Evolutionary conservation across 345 rosid species (phyloP).

Genomic region (Iberis pinnata): DNA sequence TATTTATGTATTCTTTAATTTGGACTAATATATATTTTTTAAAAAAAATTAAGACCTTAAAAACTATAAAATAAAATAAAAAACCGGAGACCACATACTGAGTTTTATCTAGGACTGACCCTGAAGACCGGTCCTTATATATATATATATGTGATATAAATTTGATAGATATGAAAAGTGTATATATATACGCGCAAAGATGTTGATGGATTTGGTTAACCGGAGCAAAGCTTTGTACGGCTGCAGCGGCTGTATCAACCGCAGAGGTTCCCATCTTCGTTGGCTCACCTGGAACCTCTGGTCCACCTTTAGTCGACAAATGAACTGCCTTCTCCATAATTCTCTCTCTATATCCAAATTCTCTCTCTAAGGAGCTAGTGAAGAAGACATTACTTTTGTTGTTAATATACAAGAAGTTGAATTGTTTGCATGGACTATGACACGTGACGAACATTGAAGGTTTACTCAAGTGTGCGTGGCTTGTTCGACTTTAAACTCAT

Average conservation of each 20-base stretch:
- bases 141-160: too few relatives aligned
- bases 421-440: slow-evolving; percentile 15
- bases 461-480: slow-evolving; percentile 24
- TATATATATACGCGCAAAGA: slow-evolving; percentile 88
- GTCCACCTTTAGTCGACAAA: slow-evolving; percentile 31
- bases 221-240: slow-evolving; percentile 58
- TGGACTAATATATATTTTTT: too few relatives aligned
- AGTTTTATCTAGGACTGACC: too few relatives aligned
- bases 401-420: background rate
- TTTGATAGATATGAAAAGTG: too few relatives aligned
- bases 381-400: background rate
- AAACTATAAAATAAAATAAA: too few relatives aligned
- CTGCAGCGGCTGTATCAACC: slow-evolving; percentile 55
- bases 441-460: slow-evolving; percentile 12
- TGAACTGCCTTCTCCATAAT: slow-evolving; percentile 23
- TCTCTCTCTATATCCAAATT: background rate
- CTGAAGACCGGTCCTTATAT: too few relatives aligned
- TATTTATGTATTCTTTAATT: too few relatives aligned
- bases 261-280: slow-evolving; percentile 41
- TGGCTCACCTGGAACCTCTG: slow-evolving; percentile 56
- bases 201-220: slow-evolving; percentile 66
- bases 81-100: too few relatives aligned
- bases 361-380: background rate
- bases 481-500: background rate
- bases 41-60: too few relatives aligned